Conservation (phyloP, 73 alveolate genomes). For the Effrenium voratum region DNA sequence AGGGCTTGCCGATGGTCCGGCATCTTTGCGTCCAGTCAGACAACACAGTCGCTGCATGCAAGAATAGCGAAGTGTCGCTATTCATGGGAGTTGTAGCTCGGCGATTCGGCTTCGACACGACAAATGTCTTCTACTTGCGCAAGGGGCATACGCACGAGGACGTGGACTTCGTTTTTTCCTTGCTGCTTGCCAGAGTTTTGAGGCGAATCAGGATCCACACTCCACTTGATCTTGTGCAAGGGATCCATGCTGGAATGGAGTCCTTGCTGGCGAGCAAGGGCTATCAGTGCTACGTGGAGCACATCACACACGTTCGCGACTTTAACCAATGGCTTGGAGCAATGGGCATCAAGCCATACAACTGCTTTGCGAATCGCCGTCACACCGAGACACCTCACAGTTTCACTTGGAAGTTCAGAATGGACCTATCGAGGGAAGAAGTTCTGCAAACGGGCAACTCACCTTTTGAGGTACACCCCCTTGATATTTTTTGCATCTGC, state of each 20-base stretch:
- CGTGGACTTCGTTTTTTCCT: background rate
- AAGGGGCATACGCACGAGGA: slow-evolving; percentile 17
- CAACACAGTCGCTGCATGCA: background rate
- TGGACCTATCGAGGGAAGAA: background rate
- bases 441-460: no score
- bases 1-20: background rate
- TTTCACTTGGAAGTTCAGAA: background rate
- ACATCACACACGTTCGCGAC: background rate
- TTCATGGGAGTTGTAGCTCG: background rate
- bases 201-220: background rate
- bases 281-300: background rate
- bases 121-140: background rate
- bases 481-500: background rate
- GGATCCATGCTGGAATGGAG: background rate
- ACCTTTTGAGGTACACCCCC: background rate
- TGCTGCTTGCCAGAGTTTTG: background rate
- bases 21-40: background rate
- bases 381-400: background rate
- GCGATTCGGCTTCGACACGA: background rate
- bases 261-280: background rate
- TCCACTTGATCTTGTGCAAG: background rate
- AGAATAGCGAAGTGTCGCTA: background rate
- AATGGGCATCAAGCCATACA: background rate
- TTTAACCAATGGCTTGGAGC: background rate
- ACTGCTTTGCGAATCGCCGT: background rate